Evolutionary conservation across 306 rosid genomes (phyloP).

Genomic region (Cucumis cinereus): DNA sequence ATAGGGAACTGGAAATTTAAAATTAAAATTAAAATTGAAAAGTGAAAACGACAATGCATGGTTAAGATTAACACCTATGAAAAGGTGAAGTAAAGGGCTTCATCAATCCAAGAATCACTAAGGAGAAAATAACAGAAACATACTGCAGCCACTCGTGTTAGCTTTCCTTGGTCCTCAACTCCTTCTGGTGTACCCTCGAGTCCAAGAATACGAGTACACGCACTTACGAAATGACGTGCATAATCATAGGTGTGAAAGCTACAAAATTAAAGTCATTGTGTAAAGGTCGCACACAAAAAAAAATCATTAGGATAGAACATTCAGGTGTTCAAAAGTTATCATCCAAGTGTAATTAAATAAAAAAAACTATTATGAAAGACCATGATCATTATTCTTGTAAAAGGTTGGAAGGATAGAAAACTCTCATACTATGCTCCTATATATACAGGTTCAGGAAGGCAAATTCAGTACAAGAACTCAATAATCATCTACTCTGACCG

Average conservation of each 20-base stretch:
- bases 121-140: conserved; percentile 11
- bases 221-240: conserved; percentile 86
- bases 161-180: conserved; percentile 81
- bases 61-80: neutral
- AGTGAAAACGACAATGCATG: neutral
- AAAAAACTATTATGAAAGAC: neutral
- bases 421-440: neutral
- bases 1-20: conserved; percentile 65
- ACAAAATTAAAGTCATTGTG: conserved; percentile 10
- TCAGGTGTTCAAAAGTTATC: neutral
- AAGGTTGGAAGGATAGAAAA: neutral
- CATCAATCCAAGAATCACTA: neutral
- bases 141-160: conserved; percentile 88
- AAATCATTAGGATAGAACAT: neutral
- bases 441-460: neutral
- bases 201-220: conserved; percentile 82
- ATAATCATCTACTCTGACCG: neutral
- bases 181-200: conserved; percentile 91
- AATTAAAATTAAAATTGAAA: conserved; percentile 14
- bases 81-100: neutral
- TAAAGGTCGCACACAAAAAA: neutral
- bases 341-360: neutral
- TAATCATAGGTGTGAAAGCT: conserved; percentile 90
- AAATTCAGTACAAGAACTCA: neutral
- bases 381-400: neutral